Percentiles rank a stretch among this genome's conserved stretches.
These are phyloP conservation scores for Fusarium agapanthi DNA, from an alignment of 2,329 filamentous ascomycete species.

Conservation along the genomic window DNA sequence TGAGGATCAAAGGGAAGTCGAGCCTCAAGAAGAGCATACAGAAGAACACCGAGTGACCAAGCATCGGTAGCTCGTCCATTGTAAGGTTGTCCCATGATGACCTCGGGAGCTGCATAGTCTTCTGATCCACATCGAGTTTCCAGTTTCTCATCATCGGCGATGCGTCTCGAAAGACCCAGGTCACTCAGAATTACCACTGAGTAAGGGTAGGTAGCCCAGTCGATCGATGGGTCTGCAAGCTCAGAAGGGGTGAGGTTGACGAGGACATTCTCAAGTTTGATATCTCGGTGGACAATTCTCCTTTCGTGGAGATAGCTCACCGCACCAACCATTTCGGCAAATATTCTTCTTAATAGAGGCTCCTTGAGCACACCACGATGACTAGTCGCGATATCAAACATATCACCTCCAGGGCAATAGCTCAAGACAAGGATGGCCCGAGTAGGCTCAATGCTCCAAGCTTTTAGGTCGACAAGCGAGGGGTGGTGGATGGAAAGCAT, in stretches of 20 bases:
- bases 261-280: slow-evolving; percentile 95
- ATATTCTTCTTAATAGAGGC: slow-evolving; percentile 80
- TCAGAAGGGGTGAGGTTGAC: slow-evolving; percentile 80
- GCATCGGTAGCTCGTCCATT: slow-evolving; percentile 92
- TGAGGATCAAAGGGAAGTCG: slow-evolving; percentile 91
- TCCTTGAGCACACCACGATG: slow-evolving; percentile 74
- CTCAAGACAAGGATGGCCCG: slow-evolving; percentile 86
- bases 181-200: slow-evolving; percentile 91
- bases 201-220: slow-evolving; percentile 81
- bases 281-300: slow-evolving; percentile 93
- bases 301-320: slow-evolving; percentile 85
- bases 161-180: slow-evolving; percentile 85
- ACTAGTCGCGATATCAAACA: slow-evolving; percentile 89
- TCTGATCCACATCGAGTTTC: slow-evolving; percentile 94
- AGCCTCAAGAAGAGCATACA: slow-evolving; percentile 94
- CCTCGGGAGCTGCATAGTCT: slow-evolving; percentile 96
- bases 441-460: slow-evolving; percentile 85
- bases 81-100: slow-evolving; percentile 94
- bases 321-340: slow-evolving; percentile 86
- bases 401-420: slow-evolving; percentile 92
- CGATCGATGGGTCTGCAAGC: slow-evolving; percentile 67
- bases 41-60: slow-evolving; percentile 92
- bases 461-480: slow-evolving; percentile 88
- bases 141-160: slow-evolving; percentile 87
- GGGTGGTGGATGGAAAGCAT: slow-evolving; percentile 89